phyloP scores from a whole-genome alignment of 2,329 filamentous ascomycete species.

The Xylariomycetidae sp. region DNA sequence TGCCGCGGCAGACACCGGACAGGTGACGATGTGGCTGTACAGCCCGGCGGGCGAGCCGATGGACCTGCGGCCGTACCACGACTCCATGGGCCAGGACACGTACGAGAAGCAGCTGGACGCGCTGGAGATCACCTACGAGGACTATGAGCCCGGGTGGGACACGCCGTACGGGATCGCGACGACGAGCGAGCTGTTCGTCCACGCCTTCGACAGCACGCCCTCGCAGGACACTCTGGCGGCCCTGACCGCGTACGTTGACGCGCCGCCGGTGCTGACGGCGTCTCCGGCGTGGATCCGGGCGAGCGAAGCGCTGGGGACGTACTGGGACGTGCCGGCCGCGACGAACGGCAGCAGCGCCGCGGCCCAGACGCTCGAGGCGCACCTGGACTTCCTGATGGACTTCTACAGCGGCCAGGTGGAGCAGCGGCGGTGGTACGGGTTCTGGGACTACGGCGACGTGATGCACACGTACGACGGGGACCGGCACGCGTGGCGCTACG shows the following conservation, averaged over 20 bases:
- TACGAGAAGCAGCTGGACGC: constrained; percentile 54
- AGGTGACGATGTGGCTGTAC: constrained; percentile 56
- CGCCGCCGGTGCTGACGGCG: constrained; percentile 46
- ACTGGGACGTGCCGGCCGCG: constrained; percentile 44
- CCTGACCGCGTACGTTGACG: constrained; percentile 39
- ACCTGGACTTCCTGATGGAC: constrained; percentile 49
- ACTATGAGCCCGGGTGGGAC: constrained; percentile 49
- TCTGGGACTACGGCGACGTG: constrained; percentile 56
- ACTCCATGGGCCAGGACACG: constrained; percentile 48
- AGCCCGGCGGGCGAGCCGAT: constrained; percentile 49
- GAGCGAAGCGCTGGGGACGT: constrained; percentile 48
- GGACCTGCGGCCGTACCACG: constrained; percentile 52
- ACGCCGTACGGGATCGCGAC: constrained; percentile 52
- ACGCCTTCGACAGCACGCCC: constrained; percentile 47
- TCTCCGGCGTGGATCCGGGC: constrained; percentile 41
- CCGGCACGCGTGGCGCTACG: constrained; percentile 56
- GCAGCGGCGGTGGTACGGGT: constrained; percentile 56
- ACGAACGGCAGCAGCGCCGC: constrained; percentile 17
- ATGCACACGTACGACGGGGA: constrained; percentile 57
- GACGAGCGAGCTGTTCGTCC: constrained; percentile 51
- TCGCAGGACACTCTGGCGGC: constrained; percentile 37
- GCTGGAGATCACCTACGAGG: constrained; percentile 58
- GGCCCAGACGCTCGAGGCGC: constrained; percentile 38
- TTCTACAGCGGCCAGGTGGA: constrained; percentile 52
- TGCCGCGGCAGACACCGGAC: constrained; percentile 41